Evolutionary conservation across 2,329 filamentous ascomycete species (phyloP), one percentile per base, ranked within the genome.

Genomic region (Zymoseptoria crescenta): DNA sequence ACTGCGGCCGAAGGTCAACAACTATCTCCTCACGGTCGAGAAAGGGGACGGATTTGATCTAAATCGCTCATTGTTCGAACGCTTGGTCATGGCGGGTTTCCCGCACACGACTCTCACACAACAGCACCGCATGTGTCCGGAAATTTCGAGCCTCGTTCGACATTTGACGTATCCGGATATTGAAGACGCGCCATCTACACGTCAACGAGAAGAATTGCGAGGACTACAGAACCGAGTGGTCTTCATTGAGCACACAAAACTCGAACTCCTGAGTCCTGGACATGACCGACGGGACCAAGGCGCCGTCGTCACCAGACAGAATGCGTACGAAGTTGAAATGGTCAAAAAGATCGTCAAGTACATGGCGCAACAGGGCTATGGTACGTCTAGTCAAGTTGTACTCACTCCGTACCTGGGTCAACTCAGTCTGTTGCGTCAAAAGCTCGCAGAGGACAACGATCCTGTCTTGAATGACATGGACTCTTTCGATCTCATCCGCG

Each of bases 111-210:
- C 72, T 69, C 57, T 88, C 2, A 73, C 82, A 8, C 79, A 78
- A 0, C 86, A 90, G 67, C 75, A 85, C n/a, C 78, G 86, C 10
- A 89, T 89, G 85, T 78, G 81, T 55, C 87, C 86, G 0, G 76
- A 76, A 0, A 86, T 89, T 8, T 79, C 87, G 0, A 69, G 71
- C 1, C 77, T 89, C 0, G 74, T 89, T 8, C 75, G 83, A 0
- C 72, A 77, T 0, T 81, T 82, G 0, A 69, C 87, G 0, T 89
- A 89, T 61, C 81, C 80, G 0, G 62, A 74, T 0, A 73, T 89
- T 0, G 54, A 77, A 8, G 85, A 89, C 65, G 76, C 78, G 6
- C 63, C 71, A 0, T 71, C 63, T 1, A 76, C 76, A 0, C 35
- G 1, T 0, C n/a, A 64, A 0, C 74, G 78, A 24, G 80, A 81